Base-by-base conservation (phyloP, 495 filamentous ascomycete species). In the Tricharina praecox region DNA sequence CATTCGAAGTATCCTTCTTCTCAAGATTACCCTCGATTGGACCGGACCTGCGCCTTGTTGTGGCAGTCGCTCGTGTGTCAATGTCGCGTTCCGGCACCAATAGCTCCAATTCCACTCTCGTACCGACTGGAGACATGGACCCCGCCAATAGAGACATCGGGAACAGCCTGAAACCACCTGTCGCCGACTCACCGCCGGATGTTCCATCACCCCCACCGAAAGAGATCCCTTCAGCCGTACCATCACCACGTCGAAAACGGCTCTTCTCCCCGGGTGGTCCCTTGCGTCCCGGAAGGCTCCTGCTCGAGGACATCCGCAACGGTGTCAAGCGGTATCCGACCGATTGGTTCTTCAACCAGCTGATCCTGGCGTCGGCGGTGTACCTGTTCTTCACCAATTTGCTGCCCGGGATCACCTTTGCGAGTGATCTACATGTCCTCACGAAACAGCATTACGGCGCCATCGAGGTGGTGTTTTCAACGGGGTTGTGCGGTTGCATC, bases 371-470 rank as follows among this genome's bases (percentile, higher is more conserved):
- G 9, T 78, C 74, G 37, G 77, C 79, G 1, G 75, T 84, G 15
- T 82, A 78, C 62, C 71, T 84, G 19, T 83, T 82, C 61, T 84
- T 84, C 51, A 82, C 77, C 13, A 84, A 83, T 60, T 64, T 84
- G 0, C 65, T 84, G 3, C 79, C 79, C 0, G 77, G 79, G 2
- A 81, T 83, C 53, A 82, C 79, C 0, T 84, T 82, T 62, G 77
- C 76, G 0, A 77, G 71, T 53, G 79, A 83, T 56, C 59, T 82
- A 26, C 79, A 80, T 53, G 72, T 75, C 0, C 60, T 77, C 49
- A 82, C 79, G 0, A 77, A 78, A 21, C 62, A 70, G 53, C 78
- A 67, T 44, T 83, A 77, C 70, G 79, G 77, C 0, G 76, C 79
- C 0, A 77, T 82, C 47, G 79, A 82, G 54, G 77, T 82, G 0